Conservation (phyloP, 805 yeast species). For the Yarrowia hollandica region DNA sequence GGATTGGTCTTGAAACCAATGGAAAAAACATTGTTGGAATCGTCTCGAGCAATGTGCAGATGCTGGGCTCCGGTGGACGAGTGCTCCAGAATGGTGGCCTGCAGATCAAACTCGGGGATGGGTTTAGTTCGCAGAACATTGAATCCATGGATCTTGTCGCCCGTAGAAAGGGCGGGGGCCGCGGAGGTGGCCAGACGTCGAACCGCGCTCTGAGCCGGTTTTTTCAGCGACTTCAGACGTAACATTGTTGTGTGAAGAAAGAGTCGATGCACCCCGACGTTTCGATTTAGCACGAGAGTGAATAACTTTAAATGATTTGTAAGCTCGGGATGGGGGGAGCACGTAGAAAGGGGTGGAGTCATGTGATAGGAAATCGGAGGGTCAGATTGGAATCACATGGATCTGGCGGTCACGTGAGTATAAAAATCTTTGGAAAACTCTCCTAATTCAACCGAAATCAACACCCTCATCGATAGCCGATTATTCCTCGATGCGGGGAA, state of each 20-base stretch:
- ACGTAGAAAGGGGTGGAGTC: background rate
- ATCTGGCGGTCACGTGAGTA: background rate
- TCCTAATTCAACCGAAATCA: no score
- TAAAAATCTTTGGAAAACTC: no score
- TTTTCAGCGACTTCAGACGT: slow-evolving; percentile 2
- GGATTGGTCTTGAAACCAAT: slow-evolving; percentile 92
- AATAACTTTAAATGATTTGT: slow-evolving; percentile 6
- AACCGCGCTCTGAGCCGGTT: background rate
- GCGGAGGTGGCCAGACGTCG: slow-evolving; percentile 9
- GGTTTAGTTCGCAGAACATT: slow-evolving; percentile 60
- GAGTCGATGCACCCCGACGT: background rate
- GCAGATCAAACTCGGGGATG: slow-evolving; percentile 78
- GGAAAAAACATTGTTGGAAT: slow-evolving; percentile 82
- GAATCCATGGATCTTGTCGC: slow-evolving; percentile 50
- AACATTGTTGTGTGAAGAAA: background rate
- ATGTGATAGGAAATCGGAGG: background rate
- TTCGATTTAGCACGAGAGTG: background rate
- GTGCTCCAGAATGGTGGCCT: slow-evolving; percentile 75
- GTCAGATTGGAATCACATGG: background rate
- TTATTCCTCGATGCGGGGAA: no score
- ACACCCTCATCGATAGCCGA: no score
- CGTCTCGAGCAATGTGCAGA: slow-evolving; percentile 80
- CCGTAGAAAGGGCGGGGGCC: background rate
- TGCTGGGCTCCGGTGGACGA: slow-evolving; percentile 71
- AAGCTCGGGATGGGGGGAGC: background rate